Conservation (phyloP, 208 protist species). For the Acanthamoeba royreba region DNA sequence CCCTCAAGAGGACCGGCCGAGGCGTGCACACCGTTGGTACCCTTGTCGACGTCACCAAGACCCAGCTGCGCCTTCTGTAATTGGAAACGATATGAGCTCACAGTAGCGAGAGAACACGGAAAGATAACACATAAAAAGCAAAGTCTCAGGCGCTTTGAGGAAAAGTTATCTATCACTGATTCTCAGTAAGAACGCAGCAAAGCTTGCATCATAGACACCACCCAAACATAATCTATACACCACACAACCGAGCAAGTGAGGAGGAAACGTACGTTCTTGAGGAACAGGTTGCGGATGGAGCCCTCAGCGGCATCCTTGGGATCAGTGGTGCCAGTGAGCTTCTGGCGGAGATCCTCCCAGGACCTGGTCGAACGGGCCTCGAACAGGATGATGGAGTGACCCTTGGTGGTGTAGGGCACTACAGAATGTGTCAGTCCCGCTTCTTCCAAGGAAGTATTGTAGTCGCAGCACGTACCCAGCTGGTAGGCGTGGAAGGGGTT, state of each 20-base stretch:
- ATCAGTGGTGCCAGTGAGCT: conserved; percentile 39
- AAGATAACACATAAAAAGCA: neutral
- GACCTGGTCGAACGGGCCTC: conserved; percentile 41
- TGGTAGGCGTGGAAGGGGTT: conserved; percentile 56
- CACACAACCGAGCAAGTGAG: neutral
- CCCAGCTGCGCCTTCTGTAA: conserved; percentile 31
- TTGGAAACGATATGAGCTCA: neutral
- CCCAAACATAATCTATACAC: neutral
- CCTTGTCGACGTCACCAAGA: conserved; percentile 41
- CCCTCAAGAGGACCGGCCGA: conserved; percentile 44
- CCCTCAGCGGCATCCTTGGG: conserved; percentile 37
- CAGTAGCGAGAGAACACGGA: neutral
- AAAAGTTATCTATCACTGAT: neutral
- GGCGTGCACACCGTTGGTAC: conserved; percentile 48
- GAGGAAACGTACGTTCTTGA: neutral
- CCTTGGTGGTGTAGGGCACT: conserved; percentile 49
- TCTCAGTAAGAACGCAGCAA: conserved; percentile 35
- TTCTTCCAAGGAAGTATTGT: neutral
- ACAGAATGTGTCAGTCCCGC: neutral
- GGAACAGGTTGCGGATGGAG: conserved; percentile 49
- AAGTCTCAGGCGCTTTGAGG: conserved; percentile 26
- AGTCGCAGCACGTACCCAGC: neutral
- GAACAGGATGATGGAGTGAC: conserved; percentile 50
- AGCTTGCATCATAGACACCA: conserved; percentile 3
- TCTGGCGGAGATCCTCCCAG: conserved; percentile 48